These are phyloP conservation scores for Cymodocea nodosa DNA, from an alignment of 116 monocot genomes.

Conservation along the genomic window DNA sequence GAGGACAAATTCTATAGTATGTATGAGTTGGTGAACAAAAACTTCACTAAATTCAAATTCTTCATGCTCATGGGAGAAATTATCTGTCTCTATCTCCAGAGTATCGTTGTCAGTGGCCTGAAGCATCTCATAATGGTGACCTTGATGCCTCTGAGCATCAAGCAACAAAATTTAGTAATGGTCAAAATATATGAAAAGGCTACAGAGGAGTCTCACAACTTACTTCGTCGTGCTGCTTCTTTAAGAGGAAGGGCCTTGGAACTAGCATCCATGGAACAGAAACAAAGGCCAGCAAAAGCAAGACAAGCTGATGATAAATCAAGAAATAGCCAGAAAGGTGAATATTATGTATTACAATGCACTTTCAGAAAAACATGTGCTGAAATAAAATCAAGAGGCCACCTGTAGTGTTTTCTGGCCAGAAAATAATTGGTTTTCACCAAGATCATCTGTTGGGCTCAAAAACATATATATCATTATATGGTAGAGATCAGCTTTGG, in stretches of 20 bases:
- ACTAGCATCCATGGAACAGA: conserved; percentile 99
- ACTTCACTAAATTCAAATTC: conserved; percentile 96
- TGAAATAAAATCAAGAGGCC: conserved; percentile 4
- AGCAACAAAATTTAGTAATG: background rate
- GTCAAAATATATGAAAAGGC: background rate
- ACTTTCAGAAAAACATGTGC: background rate
- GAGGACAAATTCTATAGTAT: conserved; percentile 99
- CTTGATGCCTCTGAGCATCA: conserved; percentile 79
- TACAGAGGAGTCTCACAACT: background rate
- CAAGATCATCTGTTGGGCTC: conserved; percentile 96
- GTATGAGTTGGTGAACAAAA: conserved; percentile 98
- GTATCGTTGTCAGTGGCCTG: conserved; percentile 50
- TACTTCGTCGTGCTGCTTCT: conserved; percentile 84
- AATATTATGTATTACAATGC: background rate
- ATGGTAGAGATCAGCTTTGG: conserved; percentile 90
- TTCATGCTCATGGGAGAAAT: conserved; percentile 56
- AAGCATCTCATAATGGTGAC: conserved; percentile 61
- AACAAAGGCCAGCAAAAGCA: conserved; percentile 77
- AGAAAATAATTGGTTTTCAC: conserved; percentile 92
- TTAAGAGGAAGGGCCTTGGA: conserved; percentile 89
- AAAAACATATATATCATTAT: conserved; percentile 99
- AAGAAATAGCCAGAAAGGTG: background rate
- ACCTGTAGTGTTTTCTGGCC: conserved; percentile 91
- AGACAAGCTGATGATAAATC: conserved; percentile 49
- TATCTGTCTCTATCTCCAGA: conserved; percentile 49